Evolutionary conservation across 78 protist genomes (phyloP), one percentile per base, ranked within the genome.

Genomic region (Dictyostelium firmibasis): DNA sequence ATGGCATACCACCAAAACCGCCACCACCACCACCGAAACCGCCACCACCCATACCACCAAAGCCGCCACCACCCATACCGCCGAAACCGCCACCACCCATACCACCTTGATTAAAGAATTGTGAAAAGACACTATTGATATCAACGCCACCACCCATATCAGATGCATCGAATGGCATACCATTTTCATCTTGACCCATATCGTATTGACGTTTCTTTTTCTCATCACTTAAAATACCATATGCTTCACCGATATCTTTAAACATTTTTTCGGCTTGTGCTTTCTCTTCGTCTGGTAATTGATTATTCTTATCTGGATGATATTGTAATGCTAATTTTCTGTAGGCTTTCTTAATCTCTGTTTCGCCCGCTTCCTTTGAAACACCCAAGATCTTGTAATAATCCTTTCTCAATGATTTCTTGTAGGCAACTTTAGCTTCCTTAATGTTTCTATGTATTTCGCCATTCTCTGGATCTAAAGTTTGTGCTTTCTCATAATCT

Each of bases 221-320:
- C 35, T 81, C 85, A 67, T 97, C 97, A 33, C 89, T 41, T n/a
- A 97, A 88, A 16, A 92, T 69, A 14, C 70, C 41, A 85, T 96
- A 97, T 7, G 98, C 98, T 35, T 94, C 98, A 79, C 83, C 79
- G 20, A 97, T 57, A 43, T 97, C 95, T 31, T 97, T 97, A 91
- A 97, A 97, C 85, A 67, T 86, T 13, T 29, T 79, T 47, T 91
- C 95, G 25, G 97, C 96, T 4, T 83, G 72, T 29, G 60, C 92
- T 69, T 96, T 91, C 16, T 85, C 91, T 38, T 27, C 92, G 0
- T 91, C 97, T 57, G 91, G 81, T 18, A 85, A 27, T 3, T 70
- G 81, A 78, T 83, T 85, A 25, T 91, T 81, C 77, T 95, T 96
- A 47, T 96, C 97, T n/a, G 97, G 97, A 69, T 96, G 97, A 83